A percentile compares a stretch with the other conserved stretches of the same genome.
These are phyloP conservation scores for Daldinia decipiens DNA, from an alignment of 495 filamentous ascomycete species.

Conservation along the genomic window DNA sequence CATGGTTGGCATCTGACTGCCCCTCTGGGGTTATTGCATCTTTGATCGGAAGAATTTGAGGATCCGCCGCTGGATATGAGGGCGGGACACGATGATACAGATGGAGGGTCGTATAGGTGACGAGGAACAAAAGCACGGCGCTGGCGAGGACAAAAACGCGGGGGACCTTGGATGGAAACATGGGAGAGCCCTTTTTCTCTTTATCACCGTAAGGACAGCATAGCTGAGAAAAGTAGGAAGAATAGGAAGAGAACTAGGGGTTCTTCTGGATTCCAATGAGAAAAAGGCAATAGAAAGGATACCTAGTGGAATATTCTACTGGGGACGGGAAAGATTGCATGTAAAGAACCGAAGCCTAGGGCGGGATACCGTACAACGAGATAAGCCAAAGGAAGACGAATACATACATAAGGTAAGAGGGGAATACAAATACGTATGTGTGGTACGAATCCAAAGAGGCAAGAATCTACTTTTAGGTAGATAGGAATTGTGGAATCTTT, in stretches of 20 bases:
- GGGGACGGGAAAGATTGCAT: background rate
- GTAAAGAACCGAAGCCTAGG: slow-evolving; percentile 1
- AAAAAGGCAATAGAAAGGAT: background rate
- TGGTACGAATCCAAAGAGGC: slow-evolving; percentile 8
- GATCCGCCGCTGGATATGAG: slow-evolving; percentile 28
- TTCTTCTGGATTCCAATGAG: background rate
- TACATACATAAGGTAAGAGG: slow-evolving; percentile 1
- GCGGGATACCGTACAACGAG: background rate
- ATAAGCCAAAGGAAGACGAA: background rate
- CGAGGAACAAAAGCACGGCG: slow-evolving; percentile 36
- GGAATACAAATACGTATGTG: slow-evolving; percentile 14
- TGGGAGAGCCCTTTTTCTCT: slow-evolving; percentile 23
- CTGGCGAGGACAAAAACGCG: slow-evolving; percentile 40
- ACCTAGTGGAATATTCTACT: background rate
- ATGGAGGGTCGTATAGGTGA: slow-evolving; percentile 39
- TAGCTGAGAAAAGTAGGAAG: slow-evolving; percentile 17
- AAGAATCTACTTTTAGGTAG: slow-evolving; percentile 21
- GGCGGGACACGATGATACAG: slow-evolving; percentile 35
- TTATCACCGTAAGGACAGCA: slow-evolving; percentile 27
- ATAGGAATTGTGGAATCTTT: slow-evolving; percentile 14
- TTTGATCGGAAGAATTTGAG: slow-evolving; percentile 21
- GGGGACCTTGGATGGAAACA: slow-evolving; percentile 40
- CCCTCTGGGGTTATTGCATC: slow-evolving; percentile 23
- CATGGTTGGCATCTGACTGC: slow-evolving; percentile 7
- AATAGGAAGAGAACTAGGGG: background rate